These are phyloP conservation scores for Populus hybrid DNA, from an alignment of 441 rosid genomes.

Conservation along the genomic window DNA sequence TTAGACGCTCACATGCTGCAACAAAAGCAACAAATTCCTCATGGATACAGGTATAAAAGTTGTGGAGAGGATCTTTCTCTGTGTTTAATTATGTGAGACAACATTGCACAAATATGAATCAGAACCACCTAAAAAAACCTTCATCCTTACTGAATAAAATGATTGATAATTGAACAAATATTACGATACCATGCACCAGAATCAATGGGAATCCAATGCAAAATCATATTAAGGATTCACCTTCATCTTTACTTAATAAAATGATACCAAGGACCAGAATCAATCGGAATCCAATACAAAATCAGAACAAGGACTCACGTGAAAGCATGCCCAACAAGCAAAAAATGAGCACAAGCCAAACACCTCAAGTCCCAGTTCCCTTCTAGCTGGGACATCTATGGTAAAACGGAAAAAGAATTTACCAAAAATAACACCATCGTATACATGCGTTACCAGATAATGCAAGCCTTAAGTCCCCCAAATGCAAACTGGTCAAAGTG, in stretches of 20 bases:
- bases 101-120: neutral
- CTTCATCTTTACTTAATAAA: neutral
- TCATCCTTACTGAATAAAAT: neutral
- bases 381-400: too few species aligned
- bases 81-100: neutral
- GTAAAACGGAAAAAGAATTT: too few species aligned
- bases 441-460: too few species aligned
- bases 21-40: slow-evolving; percentile 7
- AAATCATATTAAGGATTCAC: neutral
- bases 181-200: neutral
- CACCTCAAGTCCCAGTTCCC: too few species aligned
- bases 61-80: neutral
- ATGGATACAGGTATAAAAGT: neutral
- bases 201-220: neutral
- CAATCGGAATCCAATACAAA: neutral
- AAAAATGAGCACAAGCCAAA: too few species aligned
- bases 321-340: too few species aligned
- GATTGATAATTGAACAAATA: neutral
- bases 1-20: slow-evolving; percentile 64
- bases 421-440: too few species aligned
- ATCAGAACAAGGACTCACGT: neutral
- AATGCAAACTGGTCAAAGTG: too few species aligned
- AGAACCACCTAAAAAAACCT: neutral
- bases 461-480: too few species aligned
- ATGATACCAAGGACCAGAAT: neutral